Evolutionary conservation across 1,284 basidiomycete species (phyloP).

Genomic region (Leucoagaricus sp.): DNA sequence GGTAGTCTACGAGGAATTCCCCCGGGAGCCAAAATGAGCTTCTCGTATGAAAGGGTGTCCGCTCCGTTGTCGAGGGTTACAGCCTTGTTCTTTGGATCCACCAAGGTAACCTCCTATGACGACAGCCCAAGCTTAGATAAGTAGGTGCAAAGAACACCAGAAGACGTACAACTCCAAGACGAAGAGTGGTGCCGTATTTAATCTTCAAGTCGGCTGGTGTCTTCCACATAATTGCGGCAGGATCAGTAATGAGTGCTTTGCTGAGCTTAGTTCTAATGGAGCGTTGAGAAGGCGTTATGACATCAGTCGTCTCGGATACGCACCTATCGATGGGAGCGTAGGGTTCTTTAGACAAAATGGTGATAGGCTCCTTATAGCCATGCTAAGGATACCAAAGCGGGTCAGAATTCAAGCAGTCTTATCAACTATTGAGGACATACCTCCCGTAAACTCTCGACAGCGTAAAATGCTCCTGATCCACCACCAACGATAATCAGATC

Average conservation of each 20-base stretch:
- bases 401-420: constrained; percentile 8
- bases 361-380: constrained; percentile 79
- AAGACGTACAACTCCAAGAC: constrained; percentile 59
- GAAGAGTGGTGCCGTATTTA: constrained; percentile 79
- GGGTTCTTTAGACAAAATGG: constrained; percentile 78
- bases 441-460: constrained; percentile 84
- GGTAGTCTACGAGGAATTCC: constrained; percentile 72
- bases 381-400: constrained; percentile 45
- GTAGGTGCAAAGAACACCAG: neutral
- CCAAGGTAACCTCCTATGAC: constrained; percentile 59
- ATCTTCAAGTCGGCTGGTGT: constrained; percentile 76
- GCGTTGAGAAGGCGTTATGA: neutral
- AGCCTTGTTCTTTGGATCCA: constrained; percentile 63
- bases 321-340: constrained; percentile 88
- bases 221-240: constrained; percentile 77
- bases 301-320: neutral
- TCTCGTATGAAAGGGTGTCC: constrained; percentile 67
- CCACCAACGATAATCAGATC: constrained; percentile 89
- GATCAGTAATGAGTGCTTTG: constrained; percentile 82
- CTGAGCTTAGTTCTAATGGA: constrained; percentile 79
- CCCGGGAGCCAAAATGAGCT: constrained; percentile 75
- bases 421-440: constrained; percentile 35
- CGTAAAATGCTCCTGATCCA: constrained; percentile 80
- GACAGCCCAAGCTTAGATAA: constrained; percentile 1
- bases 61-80: constrained; percentile 62